A percentile compares a stretch with the other conserved stretches of the same genome.
phyloP scores from a whole-genome alignment of 768 basidiomycete genomes.

The Termitomyces sp. region DNA sequence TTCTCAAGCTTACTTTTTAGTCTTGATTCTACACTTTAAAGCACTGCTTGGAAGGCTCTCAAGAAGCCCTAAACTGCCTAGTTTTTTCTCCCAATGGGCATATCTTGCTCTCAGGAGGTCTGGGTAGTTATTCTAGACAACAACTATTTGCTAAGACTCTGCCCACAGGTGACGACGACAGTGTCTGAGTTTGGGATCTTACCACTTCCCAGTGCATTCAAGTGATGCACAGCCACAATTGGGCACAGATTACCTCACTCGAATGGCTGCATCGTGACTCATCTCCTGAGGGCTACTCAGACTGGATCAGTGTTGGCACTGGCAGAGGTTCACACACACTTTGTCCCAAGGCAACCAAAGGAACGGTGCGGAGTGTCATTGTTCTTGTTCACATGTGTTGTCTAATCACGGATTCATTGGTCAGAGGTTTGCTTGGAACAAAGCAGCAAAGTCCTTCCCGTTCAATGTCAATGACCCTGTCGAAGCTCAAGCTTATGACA shows the following conservation, averaged over 20 bases:
- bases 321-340: neutral
- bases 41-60: neutral
- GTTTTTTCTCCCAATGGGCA: neutral
- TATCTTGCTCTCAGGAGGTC: neutral
- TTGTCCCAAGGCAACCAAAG: neutral
- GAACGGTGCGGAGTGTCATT: neutral
- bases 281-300: neutral
- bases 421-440: neutral
- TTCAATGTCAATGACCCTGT: neutral
- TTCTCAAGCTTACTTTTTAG: neutral
- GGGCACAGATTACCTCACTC: neutral
- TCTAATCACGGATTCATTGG: neutral
- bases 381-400: no score
- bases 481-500: neutral
- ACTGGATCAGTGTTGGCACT: neutral
- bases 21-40: neutral
- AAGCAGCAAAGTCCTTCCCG: neutral
- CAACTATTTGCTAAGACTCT: neutral
- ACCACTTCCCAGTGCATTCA: neutral
- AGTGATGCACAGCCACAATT: neutral
- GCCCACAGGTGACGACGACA: neutral
- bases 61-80: neutral
- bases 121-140: neutral
- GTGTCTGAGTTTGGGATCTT: neutral
- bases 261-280: neutral